Conservation (phyloP, 1,139 yeast species). For the Yamadazyma kanchanaburiensis region DNA sequence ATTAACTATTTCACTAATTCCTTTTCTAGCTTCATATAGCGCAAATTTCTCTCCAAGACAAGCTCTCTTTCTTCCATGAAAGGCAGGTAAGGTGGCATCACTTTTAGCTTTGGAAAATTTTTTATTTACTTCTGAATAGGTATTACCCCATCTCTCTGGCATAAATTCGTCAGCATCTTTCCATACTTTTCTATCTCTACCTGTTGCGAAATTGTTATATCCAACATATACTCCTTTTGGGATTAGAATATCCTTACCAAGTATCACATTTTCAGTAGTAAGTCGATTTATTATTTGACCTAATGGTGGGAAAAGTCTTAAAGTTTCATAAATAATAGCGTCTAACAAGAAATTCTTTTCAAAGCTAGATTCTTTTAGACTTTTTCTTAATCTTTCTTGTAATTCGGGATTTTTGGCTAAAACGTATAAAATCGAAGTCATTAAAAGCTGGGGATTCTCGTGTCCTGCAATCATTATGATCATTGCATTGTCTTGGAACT, state of each 20-base stretch:
- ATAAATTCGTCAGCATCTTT: conserved; percentile 41
- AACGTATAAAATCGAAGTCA: conserved; percentile 47
- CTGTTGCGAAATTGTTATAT: conserved; percentile 55
- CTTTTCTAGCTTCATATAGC: conserved; percentile 39
- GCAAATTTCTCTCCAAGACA: conserved; percentile 64
- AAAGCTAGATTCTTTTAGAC: neutral
- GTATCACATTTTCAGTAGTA: conserved; percentile 31
- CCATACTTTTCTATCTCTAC: conserved; percentile 50
- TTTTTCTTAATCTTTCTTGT: conserved; percentile 31
- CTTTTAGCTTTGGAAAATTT: conserved; percentile 45
- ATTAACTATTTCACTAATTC: conserved; percentile 32
- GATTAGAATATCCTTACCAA: conserved; percentile 42
- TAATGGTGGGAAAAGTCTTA: conserved; percentile 55
- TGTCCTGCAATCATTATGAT: conserved; percentile 61
- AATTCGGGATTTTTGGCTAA: conserved; percentile 37
- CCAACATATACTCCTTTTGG: conserved; percentile 59
- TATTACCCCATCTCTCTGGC: conserved; percentile 58
- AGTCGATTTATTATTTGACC: conserved; percentile 55
- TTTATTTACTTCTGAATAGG: conserved; percentile 29
- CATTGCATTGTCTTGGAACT: conserved; percentile 54
- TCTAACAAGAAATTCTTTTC: conserved; percentile 16
- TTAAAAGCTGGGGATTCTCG: conserved; percentile 56
- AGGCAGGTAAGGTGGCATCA: conserved; percentile 45
- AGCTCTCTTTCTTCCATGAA: conserved; percentile 61
- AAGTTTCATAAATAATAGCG: conserved; percentile 46